These are phyloP conservation scores for Bisporella sp. DNA, from an alignment of 2,329 filamentous ascomycete species.

Conservation along the genomic window DNA sequence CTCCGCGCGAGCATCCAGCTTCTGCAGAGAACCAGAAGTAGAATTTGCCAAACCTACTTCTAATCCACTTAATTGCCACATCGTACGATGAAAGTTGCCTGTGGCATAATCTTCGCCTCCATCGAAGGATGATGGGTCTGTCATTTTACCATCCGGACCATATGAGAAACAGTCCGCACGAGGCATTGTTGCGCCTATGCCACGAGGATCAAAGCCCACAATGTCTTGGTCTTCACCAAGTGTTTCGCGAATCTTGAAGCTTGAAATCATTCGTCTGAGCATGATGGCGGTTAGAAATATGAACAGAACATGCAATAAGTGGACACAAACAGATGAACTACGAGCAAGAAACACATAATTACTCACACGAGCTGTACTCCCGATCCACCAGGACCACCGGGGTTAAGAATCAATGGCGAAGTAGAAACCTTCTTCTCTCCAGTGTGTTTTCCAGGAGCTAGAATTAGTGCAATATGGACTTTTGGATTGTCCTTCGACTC, in stretches of 20 bases:
- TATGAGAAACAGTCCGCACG: constrained; percentile 43
- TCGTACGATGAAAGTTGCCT: constrained; percentile 26
- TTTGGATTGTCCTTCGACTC: constrained; percentile 21
- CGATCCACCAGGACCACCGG: constrained; percentile 40
- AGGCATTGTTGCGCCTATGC: constrained; percentile 43
- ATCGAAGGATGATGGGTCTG: constrained; percentile 17
- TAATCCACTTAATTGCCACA: constrained; percentile 10
- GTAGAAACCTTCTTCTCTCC: constrained; percentile 23
- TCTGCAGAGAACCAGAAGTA: constrained; percentile 38
- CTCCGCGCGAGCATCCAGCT: constrained; percentile 36
- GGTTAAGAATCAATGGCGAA: constrained; percentile 38
- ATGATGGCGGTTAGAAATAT: neutral
- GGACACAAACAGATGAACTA: neutral
- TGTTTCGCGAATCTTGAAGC: constrained; percentile 15
- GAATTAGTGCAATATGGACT: constrained; percentile 21
- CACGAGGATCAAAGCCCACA: constrained; percentile 42
- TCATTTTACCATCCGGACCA: constrained; percentile 10
- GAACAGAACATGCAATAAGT: too few relatives aligned
- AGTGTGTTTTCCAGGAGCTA: constrained; percentile 16
- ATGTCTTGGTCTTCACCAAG: constrained; percentile 36
- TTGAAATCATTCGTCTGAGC: too few relatives aligned
- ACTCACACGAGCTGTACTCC: constrained; percentile 20
- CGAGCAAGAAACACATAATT: neutral
- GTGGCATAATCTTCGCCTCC: constrained; percentile 30
- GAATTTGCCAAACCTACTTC: constrained; percentile 37